These are phyloP conservation scores for Erythrophleum ivorense DNA, from an alignment of 331 rosid genomes.

Conservation along the genomic window DNA sequence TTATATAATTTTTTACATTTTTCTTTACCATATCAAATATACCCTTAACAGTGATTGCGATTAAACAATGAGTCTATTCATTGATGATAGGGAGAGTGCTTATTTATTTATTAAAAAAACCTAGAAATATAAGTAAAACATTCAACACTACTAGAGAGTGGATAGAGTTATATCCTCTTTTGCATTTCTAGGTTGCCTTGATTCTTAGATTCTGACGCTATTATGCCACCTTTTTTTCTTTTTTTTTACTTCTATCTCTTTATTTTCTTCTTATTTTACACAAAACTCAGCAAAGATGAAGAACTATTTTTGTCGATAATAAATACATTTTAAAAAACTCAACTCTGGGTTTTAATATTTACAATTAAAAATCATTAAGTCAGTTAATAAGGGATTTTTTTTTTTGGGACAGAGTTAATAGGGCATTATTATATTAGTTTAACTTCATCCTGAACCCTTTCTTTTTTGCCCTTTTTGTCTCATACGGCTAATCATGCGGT, in stretches of 20 bases:
- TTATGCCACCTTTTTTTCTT: neutral
- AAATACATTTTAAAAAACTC: too few species aligned
- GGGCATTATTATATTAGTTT: neutral
- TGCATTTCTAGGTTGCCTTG: neutral
- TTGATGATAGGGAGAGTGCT: neutral
- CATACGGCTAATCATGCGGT: neutral
- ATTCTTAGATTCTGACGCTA: too few species aligned
- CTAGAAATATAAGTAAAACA: neutral
- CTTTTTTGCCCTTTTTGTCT: neutral
- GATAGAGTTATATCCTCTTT: neutral
- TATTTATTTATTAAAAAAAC: neutral
- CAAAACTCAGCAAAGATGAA: neutral
- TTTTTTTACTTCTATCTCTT: too few species aligned
- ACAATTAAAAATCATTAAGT: neutral
- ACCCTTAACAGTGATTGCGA: neutral
- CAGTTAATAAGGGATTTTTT: too few species aligned
- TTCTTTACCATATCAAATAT: too few species aligned
- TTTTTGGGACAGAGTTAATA: neutral
- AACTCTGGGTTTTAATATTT: neutral
- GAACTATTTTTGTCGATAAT: neutral
- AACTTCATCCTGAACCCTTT: neutral
- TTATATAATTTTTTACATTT: too few species aligned
- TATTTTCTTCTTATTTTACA: neutral
- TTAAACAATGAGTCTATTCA: conserved; percentile 4
- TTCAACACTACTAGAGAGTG: neutral